phyloP scores from a whole-genome alignment of 805 yeast genomes.

The Sporopachydermia lactativora region DNA sequence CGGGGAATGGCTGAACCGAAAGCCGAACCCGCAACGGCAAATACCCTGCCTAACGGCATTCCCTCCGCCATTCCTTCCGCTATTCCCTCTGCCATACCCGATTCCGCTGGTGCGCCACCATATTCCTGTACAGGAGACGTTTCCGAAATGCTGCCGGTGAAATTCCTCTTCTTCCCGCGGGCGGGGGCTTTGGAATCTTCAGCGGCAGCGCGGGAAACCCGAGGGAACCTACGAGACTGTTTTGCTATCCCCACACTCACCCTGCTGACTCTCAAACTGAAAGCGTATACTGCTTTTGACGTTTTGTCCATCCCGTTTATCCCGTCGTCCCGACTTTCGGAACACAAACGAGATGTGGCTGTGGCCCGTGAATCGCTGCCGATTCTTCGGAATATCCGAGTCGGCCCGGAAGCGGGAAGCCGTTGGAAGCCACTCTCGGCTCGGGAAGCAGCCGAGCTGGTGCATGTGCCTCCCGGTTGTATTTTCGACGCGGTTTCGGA shows the following conservation, averaged over 20 bases:
- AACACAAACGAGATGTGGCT: not conserved
- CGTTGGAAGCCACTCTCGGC: not conserved
- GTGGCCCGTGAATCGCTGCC: not conserved
- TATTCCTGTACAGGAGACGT: no score
- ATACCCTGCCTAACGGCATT: no score
- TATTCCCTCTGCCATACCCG: no score
- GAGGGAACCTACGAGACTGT: not conserved
- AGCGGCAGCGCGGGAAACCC: not conserved
- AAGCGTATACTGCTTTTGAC: conserved; percentile 1
- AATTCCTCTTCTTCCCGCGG: not conserved
- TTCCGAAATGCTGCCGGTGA: not conserved
- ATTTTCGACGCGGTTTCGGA: not conserved
- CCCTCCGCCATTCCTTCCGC: no score
- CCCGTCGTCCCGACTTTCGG: not conserved
- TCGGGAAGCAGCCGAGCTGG: not conserved
- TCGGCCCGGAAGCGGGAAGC: not conserved
- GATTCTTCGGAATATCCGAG: not conserved
- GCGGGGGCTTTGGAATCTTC: not conserved
- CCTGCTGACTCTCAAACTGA: not conserved
- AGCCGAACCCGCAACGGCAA: no score
- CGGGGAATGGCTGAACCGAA: no score
- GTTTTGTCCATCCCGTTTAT: not conserved
- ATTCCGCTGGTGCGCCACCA: no score
- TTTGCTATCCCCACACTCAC: not conserved
- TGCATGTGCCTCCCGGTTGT: not conserved